These are phyloP conservation scores for Allium fistulosum DNA, from an alignment of 106 monocot genomes.

Conservation along the genomic window DNA sequence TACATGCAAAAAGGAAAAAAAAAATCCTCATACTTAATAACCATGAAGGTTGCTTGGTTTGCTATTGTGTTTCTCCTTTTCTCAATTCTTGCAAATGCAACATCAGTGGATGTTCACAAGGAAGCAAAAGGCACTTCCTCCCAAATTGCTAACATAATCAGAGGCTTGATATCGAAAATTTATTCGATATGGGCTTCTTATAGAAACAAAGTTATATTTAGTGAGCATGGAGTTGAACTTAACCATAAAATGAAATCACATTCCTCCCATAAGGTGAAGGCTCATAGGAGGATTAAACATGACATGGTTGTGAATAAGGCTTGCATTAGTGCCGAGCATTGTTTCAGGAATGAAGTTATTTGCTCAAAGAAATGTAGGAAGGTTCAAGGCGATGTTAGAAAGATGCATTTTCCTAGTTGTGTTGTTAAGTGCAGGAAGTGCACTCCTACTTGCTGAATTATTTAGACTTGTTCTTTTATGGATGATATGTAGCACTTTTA, in stretches of 20 bases:
- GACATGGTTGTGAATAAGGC: not conserved
- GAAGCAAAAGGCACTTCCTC: not conserved
- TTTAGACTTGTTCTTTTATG: not conserved
- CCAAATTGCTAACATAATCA: not conserved
- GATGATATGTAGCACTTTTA: not conserved
- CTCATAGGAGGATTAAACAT: not conserved
- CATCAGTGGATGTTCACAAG: not conserved
- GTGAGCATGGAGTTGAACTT: not conserved
- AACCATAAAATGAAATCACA: not conserved
- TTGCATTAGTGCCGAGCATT: not conserved
- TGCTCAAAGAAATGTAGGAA: not conserved
- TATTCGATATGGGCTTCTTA: not conserved
- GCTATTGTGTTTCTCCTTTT: not conserved
- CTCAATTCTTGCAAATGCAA: not conserved
- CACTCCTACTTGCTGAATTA: not conserved
- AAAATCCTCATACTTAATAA: not conserved
- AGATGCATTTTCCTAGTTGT: not conserved
- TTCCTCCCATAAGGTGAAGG: not conserved
- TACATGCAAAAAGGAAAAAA: not conserved
- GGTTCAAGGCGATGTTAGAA: not conserved
- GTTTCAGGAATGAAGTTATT: not conserved
- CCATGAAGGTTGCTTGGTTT: not conserved
- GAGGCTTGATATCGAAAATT: not conserved
- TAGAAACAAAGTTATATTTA: not conserved
- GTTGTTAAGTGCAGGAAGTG: not conserved